Base-by-base conservation (phyloP, 305 asterid species). In the Ruellia speciosa region DNA sequence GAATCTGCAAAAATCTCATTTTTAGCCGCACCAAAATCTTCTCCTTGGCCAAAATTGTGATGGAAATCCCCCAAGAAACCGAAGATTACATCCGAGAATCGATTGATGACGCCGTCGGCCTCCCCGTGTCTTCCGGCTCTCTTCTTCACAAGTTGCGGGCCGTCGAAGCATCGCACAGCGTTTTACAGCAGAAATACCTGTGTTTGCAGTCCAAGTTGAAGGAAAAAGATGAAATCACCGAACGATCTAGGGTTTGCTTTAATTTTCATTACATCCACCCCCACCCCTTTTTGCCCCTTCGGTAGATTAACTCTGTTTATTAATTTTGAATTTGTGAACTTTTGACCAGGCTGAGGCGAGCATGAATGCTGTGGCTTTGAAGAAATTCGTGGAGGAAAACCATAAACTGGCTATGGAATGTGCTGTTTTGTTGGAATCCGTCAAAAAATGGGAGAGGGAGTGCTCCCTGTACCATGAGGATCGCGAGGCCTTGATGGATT, bases 401-500 rank as follows among this genome's bases (percentile, higher is more conserved):
- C 88, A 86, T 78, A 92, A 77, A 63, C 55, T 88, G 67, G 96
- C 95, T 0, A n/a, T 12, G 74, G 96, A 92, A 64, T 92, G 95
- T 65, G 68, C 81, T 0, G 74, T 71, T 64, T 61, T 92, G 79
- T 75, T 84, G 81, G 86, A 69, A 1, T 71, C 84, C 52, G 78
- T 95, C 72, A 81, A 79, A 64, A 88, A 73, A 64, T 92, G 88
- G 95, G 94, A 92, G 90, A 78, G 70, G 64, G 98, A 92, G 75
- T 92, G 99, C 62, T 65, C 84, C 3, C 82, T 88, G 63, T 92
- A 92, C 48, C 96, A 92, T 43, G 74, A 55, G 15, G 99, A 92
- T 65, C 94, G 99, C 0, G 99, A 88, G 67, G 95, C 87, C 0
- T 71, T 92, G 72, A 85, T 92, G 95, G 99, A 92, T 73, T 92